These are phyloP conservation scores for Helichrysum umbraculigerum DNA, from an alignment of 129 eudicot genomes.

Conservation along the genomic window DNA sequence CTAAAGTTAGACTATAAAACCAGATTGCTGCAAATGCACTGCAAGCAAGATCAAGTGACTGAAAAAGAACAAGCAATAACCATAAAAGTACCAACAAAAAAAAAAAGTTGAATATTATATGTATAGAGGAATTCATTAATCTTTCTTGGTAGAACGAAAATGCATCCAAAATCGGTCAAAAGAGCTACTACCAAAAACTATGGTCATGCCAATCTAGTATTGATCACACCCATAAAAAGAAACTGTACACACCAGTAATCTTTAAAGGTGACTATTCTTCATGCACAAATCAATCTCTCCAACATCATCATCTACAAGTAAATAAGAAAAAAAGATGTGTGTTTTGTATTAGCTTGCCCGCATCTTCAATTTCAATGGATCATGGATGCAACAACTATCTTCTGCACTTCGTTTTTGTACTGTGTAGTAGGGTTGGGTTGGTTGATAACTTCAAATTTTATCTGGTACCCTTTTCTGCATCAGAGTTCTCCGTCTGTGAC, in stretches of 20 bases:
- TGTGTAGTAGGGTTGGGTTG: neutral
- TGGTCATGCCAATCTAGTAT: constrained; percentile 43
- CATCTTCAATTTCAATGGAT: constrained; percentile 24
- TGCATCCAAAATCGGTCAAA: constrained; percentile 16
- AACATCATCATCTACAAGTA: constrained; percentile 33
- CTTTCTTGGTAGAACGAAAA: constrained; percentile 25
- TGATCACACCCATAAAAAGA: constrained; percentile 33
- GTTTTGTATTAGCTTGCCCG: constrained; percentile 29
- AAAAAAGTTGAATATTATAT: neutral
- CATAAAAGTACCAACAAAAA: neutral
- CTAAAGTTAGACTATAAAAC: constrained; percentile 5
- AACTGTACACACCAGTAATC: constrained; percentile 54
- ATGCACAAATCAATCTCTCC: neutral
- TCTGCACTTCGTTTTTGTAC: constrained; percentile 18
- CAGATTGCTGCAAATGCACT: constrained; percentile 31
- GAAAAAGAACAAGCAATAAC: neutral
- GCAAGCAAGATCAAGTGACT: neutral
- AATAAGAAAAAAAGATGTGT: constrained; percentile 24
- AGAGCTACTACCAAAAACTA: constrained; percentile 32
- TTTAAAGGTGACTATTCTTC: neutral
- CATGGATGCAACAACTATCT: constrained; percentile 31
- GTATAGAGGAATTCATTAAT: constrained; percentile 27
- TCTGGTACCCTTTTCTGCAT: constrained; percentile 38
- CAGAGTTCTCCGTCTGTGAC: constrained; percentile 49
- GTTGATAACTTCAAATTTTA: constrained; percentile 18